Evolutionary conservation across 1,284 basidiomycete species (phyloP).

Genomic region (Vanrija humicola): DNA sequence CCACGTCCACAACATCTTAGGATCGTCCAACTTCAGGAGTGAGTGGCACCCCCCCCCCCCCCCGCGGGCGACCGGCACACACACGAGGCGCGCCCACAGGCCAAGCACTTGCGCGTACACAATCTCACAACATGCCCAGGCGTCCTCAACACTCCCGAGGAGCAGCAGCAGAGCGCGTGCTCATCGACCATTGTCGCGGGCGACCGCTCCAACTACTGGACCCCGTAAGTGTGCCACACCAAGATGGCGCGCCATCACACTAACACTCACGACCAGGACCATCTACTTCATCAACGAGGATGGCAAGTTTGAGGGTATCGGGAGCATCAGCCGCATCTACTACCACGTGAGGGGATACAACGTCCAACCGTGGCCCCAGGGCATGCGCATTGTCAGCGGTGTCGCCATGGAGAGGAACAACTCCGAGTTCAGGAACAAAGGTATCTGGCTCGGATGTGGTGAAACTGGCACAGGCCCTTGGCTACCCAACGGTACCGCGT

Average conservation of each 20-base stretch:
- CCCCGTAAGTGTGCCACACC: conserved; percentile 24
- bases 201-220: conserved; percentile 42
- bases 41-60: conserved; percentile 1
- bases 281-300: conserved; percentile 25
- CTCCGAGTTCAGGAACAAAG: conserved; percentile 12
- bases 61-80: too few species aligned
- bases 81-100: neutral
- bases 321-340: conserved; percentile 37
- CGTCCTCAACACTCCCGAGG: conserved; percentile 18
- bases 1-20: conserved; percentile 47
- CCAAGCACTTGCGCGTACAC: too few species aligned
- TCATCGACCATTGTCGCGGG: conserved; percentile 29
- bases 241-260: conserved; percentile 5
- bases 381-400: conserved; percentile 43
- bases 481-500: conserved; percentile 33
- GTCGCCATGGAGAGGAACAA: conserved; percentile 21
- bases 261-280: conserved; percentile 50
- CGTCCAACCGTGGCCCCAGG: conserved; percentile 42
- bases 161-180: conserved; percentile 27
- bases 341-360: conserved; percentile 26
- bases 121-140: conserved; percentile 5
- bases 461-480: conserved; percentile 16
- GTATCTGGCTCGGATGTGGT: conserved; percentile 33
- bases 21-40: conserved; percentile 37
- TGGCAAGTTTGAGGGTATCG: conserved; percentile 21